A percentile compares a stretch with the other conserved stretches of the same genome.
Evolutionary conservation across 2,329 filamentous ascomycete species (phyloP).

Genomic region (Tolypocladium ovalisporum): DNA sequence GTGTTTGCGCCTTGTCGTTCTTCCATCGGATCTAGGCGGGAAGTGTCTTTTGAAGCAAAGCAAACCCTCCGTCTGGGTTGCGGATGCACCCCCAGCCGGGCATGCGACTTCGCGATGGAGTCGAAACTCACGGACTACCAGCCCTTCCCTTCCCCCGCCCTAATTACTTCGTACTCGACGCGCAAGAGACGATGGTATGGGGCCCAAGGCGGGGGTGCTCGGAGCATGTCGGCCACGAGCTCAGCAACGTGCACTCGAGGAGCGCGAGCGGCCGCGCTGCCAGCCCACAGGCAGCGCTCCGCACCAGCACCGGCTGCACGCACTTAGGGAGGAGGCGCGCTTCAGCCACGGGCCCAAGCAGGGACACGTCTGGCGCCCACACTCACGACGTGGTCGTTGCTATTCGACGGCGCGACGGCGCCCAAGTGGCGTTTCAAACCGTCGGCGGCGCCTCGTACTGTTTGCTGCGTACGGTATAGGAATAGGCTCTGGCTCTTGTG

Average conservation of each 20-base stretch:
- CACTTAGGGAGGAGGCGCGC: not conserved
- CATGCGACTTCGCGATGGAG: not conserved
- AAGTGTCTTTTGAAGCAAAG: not conserved
- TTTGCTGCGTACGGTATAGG: not conserved
- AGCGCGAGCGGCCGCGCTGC: not conserved
- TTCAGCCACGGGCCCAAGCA: not conserved
- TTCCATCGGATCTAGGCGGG: not conserved
- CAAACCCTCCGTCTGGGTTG: too few species aligned
- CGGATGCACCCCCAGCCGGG: not conserved
- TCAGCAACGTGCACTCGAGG: slow-evolving; percentile 11
- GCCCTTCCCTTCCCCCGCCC: not conserved
- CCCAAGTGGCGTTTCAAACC: not conserved
- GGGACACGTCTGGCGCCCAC: slow-evolving; percentile 6
- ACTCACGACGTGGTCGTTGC: slow-evolving; percentile 3
- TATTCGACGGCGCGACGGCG: slow-evolving; percentile 2
- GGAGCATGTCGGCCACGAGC: slow-evolving; percentile 13
- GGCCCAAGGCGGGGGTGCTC: slow-evolving; percentile 4
- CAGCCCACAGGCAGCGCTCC: not conserved
- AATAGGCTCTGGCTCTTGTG: not conserved
- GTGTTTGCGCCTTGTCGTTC: not conserved
- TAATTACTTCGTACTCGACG: too few species aligned
- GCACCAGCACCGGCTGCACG: not conserved
- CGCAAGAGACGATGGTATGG: not conserved
- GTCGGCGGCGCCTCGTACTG: not conserved
- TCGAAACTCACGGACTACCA: not conserved